Conservation (phyloP, 176 grass and related monocot species). For the Cenchrus americanus region DNA sequence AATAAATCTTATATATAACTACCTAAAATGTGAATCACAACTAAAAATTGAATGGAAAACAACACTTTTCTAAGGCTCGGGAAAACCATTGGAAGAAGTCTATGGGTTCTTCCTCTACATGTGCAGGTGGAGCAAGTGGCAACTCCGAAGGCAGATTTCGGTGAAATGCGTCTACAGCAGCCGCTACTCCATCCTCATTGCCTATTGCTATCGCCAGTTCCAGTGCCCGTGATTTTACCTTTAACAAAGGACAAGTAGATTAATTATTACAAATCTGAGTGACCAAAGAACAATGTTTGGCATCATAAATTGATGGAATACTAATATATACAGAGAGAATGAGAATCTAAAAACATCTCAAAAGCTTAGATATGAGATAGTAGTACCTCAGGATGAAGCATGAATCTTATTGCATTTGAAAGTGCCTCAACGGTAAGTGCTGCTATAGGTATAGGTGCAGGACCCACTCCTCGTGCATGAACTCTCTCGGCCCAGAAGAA, state of each 20-base stretch:
- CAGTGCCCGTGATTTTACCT: slow-evolving; percentile 80
- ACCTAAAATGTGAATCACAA: slow-evolving; percentile 7
- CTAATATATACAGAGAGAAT: not conserved
- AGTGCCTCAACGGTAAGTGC: slow-evolving; percentile 77
- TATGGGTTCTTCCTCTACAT: slow-evolving; percentile 52
- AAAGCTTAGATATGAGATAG: not conserved
- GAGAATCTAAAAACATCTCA: not conserved
- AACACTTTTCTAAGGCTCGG: slow-evolving; percentile 76
- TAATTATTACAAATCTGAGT: slow-evolving; percentile 17
- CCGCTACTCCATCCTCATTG: slow-evolving; percentile 88
- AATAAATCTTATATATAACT: slow-evolving; percentile 28
- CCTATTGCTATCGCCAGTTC: slow-evolving; percentile 82
- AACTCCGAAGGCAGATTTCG: slow-evolving; percentile 70
- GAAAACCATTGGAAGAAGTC: slow-evolving; percentile 63
- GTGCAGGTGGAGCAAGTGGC: slow-evolving; percentile 44
- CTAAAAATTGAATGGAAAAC: slow-evolving; percentile 66
- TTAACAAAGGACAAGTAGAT: slow-evolving; percentile 23
- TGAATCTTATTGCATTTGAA: slow-evolving; percentile 82
- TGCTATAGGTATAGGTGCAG: slow-evolving; percentile 79
- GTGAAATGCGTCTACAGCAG: slow-evolving; percentile 85
- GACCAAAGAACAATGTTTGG: slow-evolving; percentile 12
- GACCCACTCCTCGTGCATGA: slow-evolving; percentile 77
- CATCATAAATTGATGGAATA: not conserved
- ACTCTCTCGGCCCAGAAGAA: slow-evolving; percentile 96
- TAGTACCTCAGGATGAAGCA: slow-evolving; percentile 86